Evolutionary conservation across 2,329 filamentous ascomycete genomes (phyloP).

Genomic region (Helminthosporium solani): DNA sequence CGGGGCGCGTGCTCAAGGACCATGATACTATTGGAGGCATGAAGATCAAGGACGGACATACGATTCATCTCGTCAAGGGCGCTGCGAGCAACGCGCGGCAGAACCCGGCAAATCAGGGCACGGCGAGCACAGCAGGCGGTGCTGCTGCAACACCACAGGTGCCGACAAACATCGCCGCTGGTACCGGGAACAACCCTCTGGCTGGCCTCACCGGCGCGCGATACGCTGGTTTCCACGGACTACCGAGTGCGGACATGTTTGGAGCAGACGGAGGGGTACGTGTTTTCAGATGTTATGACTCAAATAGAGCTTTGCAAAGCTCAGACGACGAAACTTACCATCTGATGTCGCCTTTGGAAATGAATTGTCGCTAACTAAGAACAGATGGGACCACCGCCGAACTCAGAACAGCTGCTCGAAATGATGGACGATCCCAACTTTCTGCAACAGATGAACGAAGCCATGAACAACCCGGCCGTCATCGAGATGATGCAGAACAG

Average conservation of each 20-base stretch:
- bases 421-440: slow-evolving; percentile 90
- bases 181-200: slow-evolving; percentile 79
- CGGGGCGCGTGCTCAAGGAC: slow-evolving; percentile 94
- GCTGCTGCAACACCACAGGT: slow-evolving; percentile 60
- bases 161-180: slow-evolving; percentile 76
- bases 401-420: slow-evolving; percentile 75
- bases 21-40: slow-evolving; percentile 79
- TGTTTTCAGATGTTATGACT: slow-evolving; percentile 22
- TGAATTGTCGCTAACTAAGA: slow-evolving; percentile 17
- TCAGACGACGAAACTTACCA: too few species aligned
- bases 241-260: slow-evolving; percentile 86
- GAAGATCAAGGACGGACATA: slow-evolving; percentile 96
- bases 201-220: slow-evolving; percentile 88
- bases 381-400: slow-evolving; percentile 89
- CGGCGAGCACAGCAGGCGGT: slow-evolving; percentile 34
- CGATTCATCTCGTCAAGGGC: slow-evolving; percentile 94
- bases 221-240: slow-evolving; percentile 86
- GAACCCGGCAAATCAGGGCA: slow-evolving; percentile 54
- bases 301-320: too few species aligned
- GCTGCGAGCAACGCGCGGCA: slow-evolving; percentile 79
- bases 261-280: slow-evolving; percentile 91
- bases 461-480: slow-evolving; percentile 90
- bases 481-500: slow-evolving; percentile 72
- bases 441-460: slow-evolving; percentile 86
- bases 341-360: not conserved